A percentile compares a stretch with the other conserved stretches of the same genome.
These are phyloP conservation scores for Blumeria hordei DNA, from an alignment of 2,329 filamentous ascomycete genomes.

Conservation along the genomic window DNA sequence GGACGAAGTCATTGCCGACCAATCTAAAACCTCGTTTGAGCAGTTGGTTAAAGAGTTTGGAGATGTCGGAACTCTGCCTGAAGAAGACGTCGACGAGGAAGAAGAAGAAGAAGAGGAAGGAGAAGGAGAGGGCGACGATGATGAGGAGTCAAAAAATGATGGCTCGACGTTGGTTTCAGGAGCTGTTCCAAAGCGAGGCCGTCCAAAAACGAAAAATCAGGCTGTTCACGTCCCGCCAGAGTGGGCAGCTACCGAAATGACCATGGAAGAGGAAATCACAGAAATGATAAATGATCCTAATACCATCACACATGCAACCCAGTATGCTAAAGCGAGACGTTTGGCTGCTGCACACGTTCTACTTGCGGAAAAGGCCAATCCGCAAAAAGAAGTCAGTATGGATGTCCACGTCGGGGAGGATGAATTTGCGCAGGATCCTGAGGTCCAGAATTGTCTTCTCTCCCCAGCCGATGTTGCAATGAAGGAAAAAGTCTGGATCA, in stretches of 20 bases:
- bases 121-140: background rate
- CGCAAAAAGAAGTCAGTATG: constrained; percentile 27
- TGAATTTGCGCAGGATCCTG: constrained; percentile 74
- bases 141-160: constrained; percentile 2
- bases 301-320: constrained; percentile 29
- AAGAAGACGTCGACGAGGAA: background rate
- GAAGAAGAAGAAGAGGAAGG: background rate
- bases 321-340: constrained; percentile 32
- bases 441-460: constrained; percentile 61
- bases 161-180: background rate
- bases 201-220: constrained; percentile 6
- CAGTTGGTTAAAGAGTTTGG: constrained; percentile 22
- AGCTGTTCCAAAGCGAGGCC: background rate
- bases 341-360: constrained; percentile 28
- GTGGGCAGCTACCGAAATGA: constrained; percentile 34
- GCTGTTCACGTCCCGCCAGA: constrained; percentile 22
- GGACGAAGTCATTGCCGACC: constrained; percentile 5
- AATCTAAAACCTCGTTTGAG: constrained; percentile 15
- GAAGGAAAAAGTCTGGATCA: constrained; percentile 86
- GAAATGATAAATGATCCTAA: constrained; percentile 41
- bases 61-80: constrained; percentile 9
- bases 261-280: constrained; percentile 45
- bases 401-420: constrained; percentile 45
- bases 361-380: constrained; percentile 24
- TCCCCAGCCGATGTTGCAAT: constrained; percentile 47